These are phyloP conservation scores for Leccinellum albellum DNA, from an alignment of 768 basidiomycete genomes.

Conservation along the genomic window DNA sequence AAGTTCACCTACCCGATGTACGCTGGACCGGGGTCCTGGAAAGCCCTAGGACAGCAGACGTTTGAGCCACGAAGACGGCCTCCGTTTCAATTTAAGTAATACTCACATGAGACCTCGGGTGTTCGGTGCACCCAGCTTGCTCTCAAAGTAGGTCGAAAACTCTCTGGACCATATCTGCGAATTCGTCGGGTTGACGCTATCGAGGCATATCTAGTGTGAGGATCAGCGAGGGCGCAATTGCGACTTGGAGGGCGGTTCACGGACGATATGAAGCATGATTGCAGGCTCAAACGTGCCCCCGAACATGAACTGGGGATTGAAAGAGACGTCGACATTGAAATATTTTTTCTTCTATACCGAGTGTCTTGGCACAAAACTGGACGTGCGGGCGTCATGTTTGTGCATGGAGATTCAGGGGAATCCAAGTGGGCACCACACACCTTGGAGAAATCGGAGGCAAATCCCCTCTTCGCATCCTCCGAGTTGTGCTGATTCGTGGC, in stretches of 20 bases:
- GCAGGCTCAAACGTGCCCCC: constrained; percentile 65
- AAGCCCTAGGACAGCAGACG: constrained; percentile 11
- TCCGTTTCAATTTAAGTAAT: background rate
- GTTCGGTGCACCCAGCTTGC: constrained; percentile 47
- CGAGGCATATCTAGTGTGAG: constrained; percentile 50
- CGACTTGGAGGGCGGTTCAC: constrained; percentile 19
- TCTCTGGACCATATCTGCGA: constrained; percentile 54
- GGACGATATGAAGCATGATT: constrained; percentile 54
- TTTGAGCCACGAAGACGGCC: background rate
- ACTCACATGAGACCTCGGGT: constrained; percentile 60
- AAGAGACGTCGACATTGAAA: background rate
- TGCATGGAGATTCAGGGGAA: background rate
- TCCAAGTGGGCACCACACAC: constrained; percentile 26
- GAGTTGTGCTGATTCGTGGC: constrained; percentile 9
- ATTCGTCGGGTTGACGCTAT: constrained; percentile 43
- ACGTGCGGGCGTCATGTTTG: background rate
- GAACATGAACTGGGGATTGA: background rate
- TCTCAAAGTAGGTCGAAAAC: constrained; percentile 52
- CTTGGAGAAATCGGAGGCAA: constrained; percentile 54
- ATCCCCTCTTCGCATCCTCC: constrained; percentile 31
- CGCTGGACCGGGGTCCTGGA: constrained; percentile 24
- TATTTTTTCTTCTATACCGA: constrained; percentile 21
- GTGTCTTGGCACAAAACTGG: constrained; percentile 49
- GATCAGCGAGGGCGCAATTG: background rate
- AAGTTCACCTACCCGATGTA: constrained; percentile 22